These are phyloP conservation scores for Gomphus bonarii DNA, from an alignment of 1,284 basidiomycete genomes.

Conservation along the genomic window DNA sequence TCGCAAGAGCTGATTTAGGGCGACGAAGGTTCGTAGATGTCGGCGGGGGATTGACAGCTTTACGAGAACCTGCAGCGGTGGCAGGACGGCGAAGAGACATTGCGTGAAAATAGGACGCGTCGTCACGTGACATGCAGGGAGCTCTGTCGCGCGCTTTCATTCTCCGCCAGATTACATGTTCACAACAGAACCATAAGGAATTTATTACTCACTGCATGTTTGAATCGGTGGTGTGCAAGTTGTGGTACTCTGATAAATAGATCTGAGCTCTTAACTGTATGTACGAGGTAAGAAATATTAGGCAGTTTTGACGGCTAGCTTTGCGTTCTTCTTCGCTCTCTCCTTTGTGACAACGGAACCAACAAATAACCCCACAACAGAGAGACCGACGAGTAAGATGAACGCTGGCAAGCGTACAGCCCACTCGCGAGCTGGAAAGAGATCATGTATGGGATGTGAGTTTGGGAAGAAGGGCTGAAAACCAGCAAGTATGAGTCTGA, in stretches of 20 bases:
- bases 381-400: slow-evolving; percentile 68
- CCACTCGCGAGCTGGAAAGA: slow-evolving; percentile 87
- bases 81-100: slow-evolving; percentile 9
- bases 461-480: slow-evolving; percentile 75
- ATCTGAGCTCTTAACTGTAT: not conserved
- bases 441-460: slow-evolving; percentile 60
- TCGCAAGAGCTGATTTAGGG: slow-evolving; percentile 3
- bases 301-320: slow-evolving; percentile 35
- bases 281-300: slow-evolving; percentile 20
- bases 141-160: not conserved
- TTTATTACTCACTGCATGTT: not conserved
- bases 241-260: not conserved
- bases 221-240: no score
- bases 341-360: slow-evolving; percentile 69
- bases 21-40: not conserved
- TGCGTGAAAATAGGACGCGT: slow-evolving; percentile 1
- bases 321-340: slow-evolving; percentile 54
- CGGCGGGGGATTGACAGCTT: not conserved
- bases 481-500: not conserved
- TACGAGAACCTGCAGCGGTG: slow-evolving; percentile 7
- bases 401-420: slow-evolving; percentile 80
- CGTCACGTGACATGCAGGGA: slow-evolving; percentile 3
- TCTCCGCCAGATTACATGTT: not conserved
- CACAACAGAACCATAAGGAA: no score
- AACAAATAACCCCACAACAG: slow-evolving; percentile 70